Conservation (phyloP, 1,284 basidiomycete species). For the Trichosporon asahii region DNA sequence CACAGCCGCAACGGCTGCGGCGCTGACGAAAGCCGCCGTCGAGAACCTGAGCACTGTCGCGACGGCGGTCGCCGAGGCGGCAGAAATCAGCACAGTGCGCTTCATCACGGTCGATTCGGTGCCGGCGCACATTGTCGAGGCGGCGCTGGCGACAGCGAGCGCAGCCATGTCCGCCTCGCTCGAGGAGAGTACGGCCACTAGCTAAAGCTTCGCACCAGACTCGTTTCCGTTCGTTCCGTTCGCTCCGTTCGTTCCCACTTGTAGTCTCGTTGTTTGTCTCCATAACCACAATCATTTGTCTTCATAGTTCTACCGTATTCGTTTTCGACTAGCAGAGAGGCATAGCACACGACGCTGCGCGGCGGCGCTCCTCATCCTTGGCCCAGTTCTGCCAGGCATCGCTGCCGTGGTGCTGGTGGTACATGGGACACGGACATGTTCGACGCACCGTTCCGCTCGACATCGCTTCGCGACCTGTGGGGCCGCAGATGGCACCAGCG, state of each 20-base stretch:
- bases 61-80: neutral
- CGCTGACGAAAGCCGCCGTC: neutral
- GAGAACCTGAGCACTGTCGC: neutral
- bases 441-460: no score
- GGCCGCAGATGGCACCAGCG: no score
- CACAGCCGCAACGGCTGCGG: neutral
- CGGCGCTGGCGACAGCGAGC: neutral
- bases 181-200: neutral
- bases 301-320: neutral
- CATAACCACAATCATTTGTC: neutral
- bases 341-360: no score
- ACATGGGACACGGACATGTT: no score
- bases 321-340: neutral
- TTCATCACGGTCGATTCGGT: constrained; percentile 9
- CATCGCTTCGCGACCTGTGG: no score
- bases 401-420: no score
- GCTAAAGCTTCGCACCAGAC: neutral
- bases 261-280: neutral
- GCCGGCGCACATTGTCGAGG: neutral
- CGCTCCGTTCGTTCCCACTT: no score
- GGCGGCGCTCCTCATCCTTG: no score
- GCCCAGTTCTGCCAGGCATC: no score
- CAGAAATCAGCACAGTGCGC: neutral
- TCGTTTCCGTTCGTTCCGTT: neutral
- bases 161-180: neutral